phyloP scores from a whole-genome alignment of 1,284 basidiomycete species.

The Grifola frondosa region DNA sequence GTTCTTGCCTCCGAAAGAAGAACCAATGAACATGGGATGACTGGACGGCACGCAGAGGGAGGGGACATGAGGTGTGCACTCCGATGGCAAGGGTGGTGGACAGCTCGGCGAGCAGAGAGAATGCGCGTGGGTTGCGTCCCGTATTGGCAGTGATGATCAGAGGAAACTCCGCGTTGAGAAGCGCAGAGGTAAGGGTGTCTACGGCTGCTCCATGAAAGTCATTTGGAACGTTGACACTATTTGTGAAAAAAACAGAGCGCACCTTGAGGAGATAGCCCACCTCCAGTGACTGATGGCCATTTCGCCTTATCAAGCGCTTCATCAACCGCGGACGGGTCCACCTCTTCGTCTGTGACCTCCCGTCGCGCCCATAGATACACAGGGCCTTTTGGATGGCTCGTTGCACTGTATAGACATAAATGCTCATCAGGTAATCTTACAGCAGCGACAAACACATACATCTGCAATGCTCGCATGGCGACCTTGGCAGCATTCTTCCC shows the following conservation, averaged over 20 bases:
- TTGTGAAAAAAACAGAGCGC: conserved; percentile 9
- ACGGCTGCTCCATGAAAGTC: conserved; percentile 35
- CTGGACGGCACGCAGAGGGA: conserved; percentile 56
- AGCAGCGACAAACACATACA: conserved; percentile 37
- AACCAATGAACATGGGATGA: conserved; percentile 53
- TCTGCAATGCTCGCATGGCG: conserved; percentile 59
- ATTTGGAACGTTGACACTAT: neutral
- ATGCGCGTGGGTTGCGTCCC: conserved; percentile 54
- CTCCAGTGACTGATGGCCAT: conserved; percentile 53
- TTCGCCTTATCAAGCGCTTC: conserved; percentile 33
- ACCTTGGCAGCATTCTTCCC: conserved; percentile 49
- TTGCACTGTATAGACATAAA: conserved; percentile 42
- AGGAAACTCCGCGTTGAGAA: conserved; percentile 51
- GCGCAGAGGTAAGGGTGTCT: conserved; percentile 44
- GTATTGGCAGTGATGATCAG: conserved; percentile 65
- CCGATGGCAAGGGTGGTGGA: conserved; percentile 55
- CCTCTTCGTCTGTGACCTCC: conserved; percentile 66
- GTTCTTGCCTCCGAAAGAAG: conserved; percentile 47
- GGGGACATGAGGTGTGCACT: conserved; percentile 50
- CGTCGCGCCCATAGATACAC: conserved; percentile 74
- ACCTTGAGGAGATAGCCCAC: conserved; percentile 50
- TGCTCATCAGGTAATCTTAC: neutral
- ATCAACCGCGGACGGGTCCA: conserved; percentile 39
- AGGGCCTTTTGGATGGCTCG: conserved; percentile 65
- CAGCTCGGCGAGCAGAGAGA: conserved; percentile 46